Evolutionary conservation across 2,329 filamentous ascomycete species (phyloP).

Genomic region (Trichophyton mentagrophytes): DNA sequence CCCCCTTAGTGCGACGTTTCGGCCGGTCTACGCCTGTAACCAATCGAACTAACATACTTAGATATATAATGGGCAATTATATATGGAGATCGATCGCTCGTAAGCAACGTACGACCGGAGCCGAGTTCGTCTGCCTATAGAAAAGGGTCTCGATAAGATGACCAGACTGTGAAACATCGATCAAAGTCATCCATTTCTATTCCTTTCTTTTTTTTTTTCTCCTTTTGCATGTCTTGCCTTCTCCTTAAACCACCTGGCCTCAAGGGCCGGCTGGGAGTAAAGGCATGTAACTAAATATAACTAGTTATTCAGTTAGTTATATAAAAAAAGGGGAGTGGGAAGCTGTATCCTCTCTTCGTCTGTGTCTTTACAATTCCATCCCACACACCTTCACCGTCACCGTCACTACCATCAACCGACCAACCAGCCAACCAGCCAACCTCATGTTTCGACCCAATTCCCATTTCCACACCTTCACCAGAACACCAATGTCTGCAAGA

Average conservation of each 20-base stretch:
- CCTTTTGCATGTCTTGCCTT: not conserved
- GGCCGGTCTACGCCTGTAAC: not conserved
- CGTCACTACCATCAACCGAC: no score
- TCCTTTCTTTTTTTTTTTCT: not conserved
- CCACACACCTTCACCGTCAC: not conserved
- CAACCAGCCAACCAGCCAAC: no score
- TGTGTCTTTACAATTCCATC: not conserved
- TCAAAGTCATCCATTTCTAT: not conserved
- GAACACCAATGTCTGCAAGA: slow-evolving; percentile 10
- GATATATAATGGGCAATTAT: no score
- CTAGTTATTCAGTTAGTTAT: no score
- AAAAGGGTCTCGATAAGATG: no score
- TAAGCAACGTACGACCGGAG: not conserved
- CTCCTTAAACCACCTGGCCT: not conserved
- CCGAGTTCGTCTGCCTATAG: not conserved
- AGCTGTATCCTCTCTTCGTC: not conserved
- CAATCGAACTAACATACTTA: not conserved
- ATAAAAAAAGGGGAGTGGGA: not conserved
- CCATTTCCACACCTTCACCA: slow-evolving; percentile 8
- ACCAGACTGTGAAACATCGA: no score
- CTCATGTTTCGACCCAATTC: not conserved
- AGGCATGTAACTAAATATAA: no score
- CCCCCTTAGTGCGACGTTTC: not conserved
- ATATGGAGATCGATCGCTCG: no score
- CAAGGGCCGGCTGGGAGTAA: no score